phyloP scores from a whole-genome alignment of 495 filamentous ascomycete genomes.

The Neurospora sp. region DNA sequence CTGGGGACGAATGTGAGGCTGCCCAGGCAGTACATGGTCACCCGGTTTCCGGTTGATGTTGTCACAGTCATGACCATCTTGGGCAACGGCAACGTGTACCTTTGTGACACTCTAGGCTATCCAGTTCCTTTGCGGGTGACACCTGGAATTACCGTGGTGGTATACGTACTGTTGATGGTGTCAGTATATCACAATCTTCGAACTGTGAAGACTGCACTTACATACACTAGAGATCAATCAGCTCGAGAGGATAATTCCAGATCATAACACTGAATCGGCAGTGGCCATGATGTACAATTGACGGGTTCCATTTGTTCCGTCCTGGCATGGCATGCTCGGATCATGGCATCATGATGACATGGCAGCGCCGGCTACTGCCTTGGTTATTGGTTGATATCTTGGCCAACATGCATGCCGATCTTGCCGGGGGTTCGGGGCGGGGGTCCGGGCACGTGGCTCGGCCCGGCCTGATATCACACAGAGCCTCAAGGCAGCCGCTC shows the following conservation, averaged over 20 bases:
- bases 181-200: background rate
- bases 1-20: conserved; percentile 7
- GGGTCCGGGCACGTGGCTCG: background rate
- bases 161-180: background rate
- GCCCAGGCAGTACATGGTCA: conserved; percentile 5
- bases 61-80: background rate
- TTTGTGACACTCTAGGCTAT: background rate
- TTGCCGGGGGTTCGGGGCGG: background rate
- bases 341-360: background rate
- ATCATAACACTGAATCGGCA: background rate
- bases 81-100: background rate
- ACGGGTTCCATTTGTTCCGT: background rate
- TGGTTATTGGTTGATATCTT: background rate
- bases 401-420: background rate
- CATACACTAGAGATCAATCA: background rate
- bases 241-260: background rate
- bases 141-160: background rate
- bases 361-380: background rate
- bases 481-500: background rate
- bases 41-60: background rate
- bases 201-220: background rate
- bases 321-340: background rate
- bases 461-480: background rate
- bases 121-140: background rate
- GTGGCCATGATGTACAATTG: background rate